Evolutionary conservation across 768 basidiomycete species (phyloP).

Genomic region (Phlegmacium glaucopus): DNA sequence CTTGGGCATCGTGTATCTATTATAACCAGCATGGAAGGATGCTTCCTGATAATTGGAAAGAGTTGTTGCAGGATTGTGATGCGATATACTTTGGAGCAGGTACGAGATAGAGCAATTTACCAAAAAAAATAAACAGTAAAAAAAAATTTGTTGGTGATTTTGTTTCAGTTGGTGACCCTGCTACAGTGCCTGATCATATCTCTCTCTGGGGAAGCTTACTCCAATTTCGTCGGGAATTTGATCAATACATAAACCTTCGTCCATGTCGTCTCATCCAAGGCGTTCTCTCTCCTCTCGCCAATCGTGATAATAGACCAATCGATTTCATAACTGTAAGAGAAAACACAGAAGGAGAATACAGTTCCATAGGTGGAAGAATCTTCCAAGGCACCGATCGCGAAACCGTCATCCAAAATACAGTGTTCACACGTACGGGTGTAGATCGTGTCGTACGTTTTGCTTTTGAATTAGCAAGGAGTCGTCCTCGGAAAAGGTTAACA

Average conservation of each 20-base stretch:
- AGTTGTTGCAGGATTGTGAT: constrained; percentile 37
- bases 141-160: no score
- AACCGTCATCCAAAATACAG: constrained; percentile 41
- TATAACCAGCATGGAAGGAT: constrained; percentile 44
- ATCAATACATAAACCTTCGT: constrained; percentile 49
- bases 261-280: constrained; percentile 48
- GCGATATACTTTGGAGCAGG: constrained; percentile 49
- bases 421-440: constrained; percentile 48
- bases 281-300: constrained; percentile 43
- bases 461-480: constrained; percentile 46
- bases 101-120: constrained; percentile 13
- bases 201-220: constrained; percentile 52
- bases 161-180: constrained; percentile 44
- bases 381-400: constrained; percentile 37
- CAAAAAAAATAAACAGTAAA: no score
- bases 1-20: constrained; percentile 48
- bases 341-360: constrained; percentile 57
- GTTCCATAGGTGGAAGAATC: constrained; percentile 44
- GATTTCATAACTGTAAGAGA: constrained; percentile 55
- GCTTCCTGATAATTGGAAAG: constrained; percentile 41
- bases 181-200: constrained; percentile 52
- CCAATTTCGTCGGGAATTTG: constrained; percentile 48
- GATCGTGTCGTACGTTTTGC: constrained; percentile 49
- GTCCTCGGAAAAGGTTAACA: constrained; percentile 47
- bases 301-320: constrained; percentile 36